Conservation (phyloP, 2,329 filamentous ascomycete genomes). For the Coniosporium tulheliwenetii region DNA sequence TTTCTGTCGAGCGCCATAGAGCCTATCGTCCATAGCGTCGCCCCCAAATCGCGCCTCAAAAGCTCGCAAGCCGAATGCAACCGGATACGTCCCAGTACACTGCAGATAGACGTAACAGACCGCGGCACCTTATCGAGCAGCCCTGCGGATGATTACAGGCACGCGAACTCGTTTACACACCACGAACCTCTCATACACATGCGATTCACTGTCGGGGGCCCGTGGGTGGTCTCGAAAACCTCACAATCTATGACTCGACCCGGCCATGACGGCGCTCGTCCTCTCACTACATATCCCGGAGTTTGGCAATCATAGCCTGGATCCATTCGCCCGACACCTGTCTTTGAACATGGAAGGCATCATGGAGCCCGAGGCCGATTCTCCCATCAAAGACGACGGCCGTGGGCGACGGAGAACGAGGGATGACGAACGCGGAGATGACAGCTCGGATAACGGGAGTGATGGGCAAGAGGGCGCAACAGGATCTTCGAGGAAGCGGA, state of each 20-base stretch:
- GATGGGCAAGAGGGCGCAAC: neutral
- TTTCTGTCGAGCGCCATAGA: too few species aligned
- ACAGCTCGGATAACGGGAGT: neutral
- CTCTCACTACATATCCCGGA: neutral
- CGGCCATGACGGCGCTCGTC: neutral
- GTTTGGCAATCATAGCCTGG: neutral
- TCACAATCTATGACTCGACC: neutral
- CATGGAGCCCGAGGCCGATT: neutral
- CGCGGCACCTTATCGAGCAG: too few species aligned
- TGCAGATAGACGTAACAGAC: too few species aligned
- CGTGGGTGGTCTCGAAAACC: too few species aligned
- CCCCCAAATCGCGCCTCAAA: too few species aligned
- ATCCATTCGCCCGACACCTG: neutral
- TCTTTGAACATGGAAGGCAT: neutral
- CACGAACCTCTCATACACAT: too few species aligned
- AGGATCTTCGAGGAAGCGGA: conserved; percentile 31
- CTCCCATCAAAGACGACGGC: neutral
- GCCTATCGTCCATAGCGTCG: too few species aligned
- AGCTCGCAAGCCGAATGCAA: too few species aligned
- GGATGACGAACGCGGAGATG: neutral
- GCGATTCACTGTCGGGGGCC: too few species aligned
- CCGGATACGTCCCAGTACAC: too few species aligned
- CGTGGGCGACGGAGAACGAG: neutral
- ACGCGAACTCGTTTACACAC: too few species aligned
- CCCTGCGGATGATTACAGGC: too few species aligned